Percentiles rank a stretch among this genome's conserved stretches.
Evolutionary conservation across 371 early-diverging fungal species (phyloP).

Genomic region (Umbelopsis sp.): DNA sequence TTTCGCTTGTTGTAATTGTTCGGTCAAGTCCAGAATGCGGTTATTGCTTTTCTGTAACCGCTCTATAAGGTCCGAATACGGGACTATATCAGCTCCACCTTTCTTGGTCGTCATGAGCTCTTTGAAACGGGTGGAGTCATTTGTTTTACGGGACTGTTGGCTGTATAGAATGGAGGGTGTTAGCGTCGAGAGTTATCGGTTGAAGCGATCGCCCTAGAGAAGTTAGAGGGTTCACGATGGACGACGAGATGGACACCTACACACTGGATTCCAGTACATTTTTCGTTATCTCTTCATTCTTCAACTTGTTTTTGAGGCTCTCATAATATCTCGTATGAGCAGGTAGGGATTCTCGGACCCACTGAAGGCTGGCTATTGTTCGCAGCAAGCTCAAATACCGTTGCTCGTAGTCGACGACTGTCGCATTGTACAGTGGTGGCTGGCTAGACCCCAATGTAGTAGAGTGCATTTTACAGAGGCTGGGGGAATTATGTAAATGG

Average conservation of each 20-base stretch:
- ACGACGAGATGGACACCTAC: slow-evolving; percentile 24
- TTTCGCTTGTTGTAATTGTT: slow-evolving; percentile 36
- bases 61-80: slow-evolving; percentile 30
- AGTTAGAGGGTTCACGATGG: not conserved
- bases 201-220: not conserved
- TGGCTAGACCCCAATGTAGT: slow-evolving; percentile 1
- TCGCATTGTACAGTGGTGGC: slow-evolving; percentile 13
- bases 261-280: slow-evolving; percentile 34
- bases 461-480: not conserved
- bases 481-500: not conserved
- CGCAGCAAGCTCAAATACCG: not conserved
- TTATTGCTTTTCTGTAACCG: slow-evolving; percentile 34
- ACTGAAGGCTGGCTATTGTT: slow-evolving; percentile 41
- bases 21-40: slow-evolving; percentile 28
- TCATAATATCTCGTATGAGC: slow-evolving; percentile 48
- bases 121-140: slow-evolving; percentile 23
- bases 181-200: not conserved
- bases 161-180: slow-evolving; percentile 17
- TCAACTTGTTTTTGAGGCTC: slow-evolving; percentile 36
- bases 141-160: slow-evolving; percentile 25
- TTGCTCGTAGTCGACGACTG: slow-evolving; percentile 3
- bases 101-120: not conserved
- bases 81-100: not conserved
- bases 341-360: slow-evolving; percentile 51
- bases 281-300: slow-evolving; percentile 36